phyloP scores from a whole-genome alignment of 306 rosid genomes.

The Sindora glabra region DNA sequence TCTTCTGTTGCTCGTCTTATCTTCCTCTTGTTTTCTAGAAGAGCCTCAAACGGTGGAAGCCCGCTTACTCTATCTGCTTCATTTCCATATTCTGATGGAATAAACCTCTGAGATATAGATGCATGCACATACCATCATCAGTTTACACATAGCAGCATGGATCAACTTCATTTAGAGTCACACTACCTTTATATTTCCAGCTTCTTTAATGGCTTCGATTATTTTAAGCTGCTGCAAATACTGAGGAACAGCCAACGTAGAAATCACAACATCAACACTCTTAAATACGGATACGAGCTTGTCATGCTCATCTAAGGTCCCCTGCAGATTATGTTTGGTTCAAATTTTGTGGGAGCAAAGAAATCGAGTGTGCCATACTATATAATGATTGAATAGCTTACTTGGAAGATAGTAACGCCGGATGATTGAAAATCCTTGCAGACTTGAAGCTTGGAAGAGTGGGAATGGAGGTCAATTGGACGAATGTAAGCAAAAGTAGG shows the following conservation, averaged over 20 bases:
- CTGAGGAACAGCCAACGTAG: slow-evolving; percentile 37
- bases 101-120: slow-evolving; percentile 31
- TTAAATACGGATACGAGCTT: slow-evolving; percentile 27
- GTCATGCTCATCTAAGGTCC: slow-evolving; percentile 30
- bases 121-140: neutral
- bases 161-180: neutral
- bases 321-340: slow-evolving; percentile 17
- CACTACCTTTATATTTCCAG: slow-evolving; percentile 37
- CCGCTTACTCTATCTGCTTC: slow-evolving; percentile 28
- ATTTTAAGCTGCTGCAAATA: slow-evolving; percentile 33
- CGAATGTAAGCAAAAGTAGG: slow-evolving; percentile 30
- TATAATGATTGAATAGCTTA: neutral
- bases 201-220: slow-evolving; percentile 38
- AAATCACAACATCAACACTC: slow-evolving; percentile 37
- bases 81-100: slow-evolving; percentile 37
- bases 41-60: slow-evolving; percentile 29
- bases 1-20: slow-evolving; percentile 42
- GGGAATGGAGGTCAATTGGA: slow-evolving; percentile 2
- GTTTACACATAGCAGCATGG: no score
- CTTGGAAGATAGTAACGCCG: slow-evolving; percentile 36
- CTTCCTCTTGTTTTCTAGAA: slow-evolving; percentile 31
- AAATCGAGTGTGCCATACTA: neutral
- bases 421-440: slow-evolving; percentile 20
- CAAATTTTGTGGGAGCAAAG: no score
- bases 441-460: slow-evolving; percentile 21